Evolutionary conservation across 148 eudicot genomes (phyloP).

Genomic region (Fallopia convolvulus): DNA sequence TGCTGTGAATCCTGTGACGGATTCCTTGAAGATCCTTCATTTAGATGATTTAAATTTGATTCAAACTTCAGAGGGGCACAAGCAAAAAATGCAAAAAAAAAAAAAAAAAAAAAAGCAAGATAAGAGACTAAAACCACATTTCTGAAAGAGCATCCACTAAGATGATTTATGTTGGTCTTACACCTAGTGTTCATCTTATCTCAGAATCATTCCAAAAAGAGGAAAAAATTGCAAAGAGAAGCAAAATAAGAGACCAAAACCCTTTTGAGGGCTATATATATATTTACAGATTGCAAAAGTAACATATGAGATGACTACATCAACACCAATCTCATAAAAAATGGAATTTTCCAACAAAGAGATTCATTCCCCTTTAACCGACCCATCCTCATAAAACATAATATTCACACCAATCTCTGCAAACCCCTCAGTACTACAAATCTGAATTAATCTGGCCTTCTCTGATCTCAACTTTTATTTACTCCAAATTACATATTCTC

Average conservation of each 20-base stretch:
- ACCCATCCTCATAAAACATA: not conserved
- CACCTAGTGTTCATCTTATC: too few relatives aligned
- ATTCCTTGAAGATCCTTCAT: too few relatives aligned
- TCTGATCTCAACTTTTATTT: slow-evolving; percentile 7
- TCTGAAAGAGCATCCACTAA: too few relatives aligned
- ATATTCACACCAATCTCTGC: slow-evolving; percentile 11
- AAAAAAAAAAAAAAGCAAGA: too few relatives aligned
- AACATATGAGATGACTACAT: not conserved
- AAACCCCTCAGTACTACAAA: not conserved
- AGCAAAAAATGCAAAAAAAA: too few relatives aligned
- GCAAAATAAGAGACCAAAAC: not conserved
- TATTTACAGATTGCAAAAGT: not conserved
- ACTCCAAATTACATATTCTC: not conserved
- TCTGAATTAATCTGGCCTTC: not conserved
- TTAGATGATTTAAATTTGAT: too few relatives aligned
- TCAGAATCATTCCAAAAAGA: too few relatives aligned
- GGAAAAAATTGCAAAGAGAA: too few relatives aligned
- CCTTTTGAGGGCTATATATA: not conserved
- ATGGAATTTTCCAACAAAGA: not conserved
- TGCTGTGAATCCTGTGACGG: too few relatives aligned
- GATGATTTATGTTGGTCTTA: too few relatives aligned
- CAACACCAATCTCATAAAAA: not conserved
- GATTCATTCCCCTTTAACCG: not conserved
- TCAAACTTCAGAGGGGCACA: too few relatives aligned
- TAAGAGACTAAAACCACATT: too few relatives aligned